Evolutionary conservation across 805 yeast genomes (phyloP), one percentile per base, ranked within the genome.

Genomic region (Ogataea dorogensis): DNA sequence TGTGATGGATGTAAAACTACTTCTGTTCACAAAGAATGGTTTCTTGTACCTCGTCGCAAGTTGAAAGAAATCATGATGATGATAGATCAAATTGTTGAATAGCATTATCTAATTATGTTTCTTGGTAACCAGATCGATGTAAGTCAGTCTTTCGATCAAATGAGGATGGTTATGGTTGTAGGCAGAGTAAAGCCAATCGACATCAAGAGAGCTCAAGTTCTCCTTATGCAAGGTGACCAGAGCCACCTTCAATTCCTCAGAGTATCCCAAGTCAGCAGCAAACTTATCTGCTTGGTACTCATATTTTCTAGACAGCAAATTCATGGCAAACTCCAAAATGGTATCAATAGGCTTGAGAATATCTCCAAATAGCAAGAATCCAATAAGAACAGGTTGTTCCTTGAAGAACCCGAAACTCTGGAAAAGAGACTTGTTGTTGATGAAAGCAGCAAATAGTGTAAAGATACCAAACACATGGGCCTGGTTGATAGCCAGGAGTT

Each of bases 251-350:
- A 93, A 74, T 33, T 79, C 79, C 20, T 72, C 67, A 7, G 84
- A 70, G 57, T 79, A 80, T 17, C 95, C 95, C 49, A 79, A 73
- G 31, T 71, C 67, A 38, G 78, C 79, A 12, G 98, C 96, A 58
- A 74, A 88, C 44, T 71, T 78, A 60, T 91, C 98, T 12, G 99
- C 98, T 64, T 93, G 87, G 55, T 81, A 93, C 65, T 93, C 99
- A 51, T 83, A 84, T 49, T 78, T 76, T 73, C 99, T 85, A 6
- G 89, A 77, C 40, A 88, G 59, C 33, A 78, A 62, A 58, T 86
- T 83, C 71, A 76, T 73, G 14, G 65, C 64, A 50, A 87, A 87
- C 43, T 78, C 75, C 56, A 83, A 59, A 15, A 77, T 58, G 44
- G 85, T 75, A 54, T 83, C 88, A 28, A 87, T 51, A 9, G 98